These are phyloP conservation scores for Scheffersomyces spartinae DNA, from an alignment of 805 yeast genomes.

Conservation along the genomic window DNA sequence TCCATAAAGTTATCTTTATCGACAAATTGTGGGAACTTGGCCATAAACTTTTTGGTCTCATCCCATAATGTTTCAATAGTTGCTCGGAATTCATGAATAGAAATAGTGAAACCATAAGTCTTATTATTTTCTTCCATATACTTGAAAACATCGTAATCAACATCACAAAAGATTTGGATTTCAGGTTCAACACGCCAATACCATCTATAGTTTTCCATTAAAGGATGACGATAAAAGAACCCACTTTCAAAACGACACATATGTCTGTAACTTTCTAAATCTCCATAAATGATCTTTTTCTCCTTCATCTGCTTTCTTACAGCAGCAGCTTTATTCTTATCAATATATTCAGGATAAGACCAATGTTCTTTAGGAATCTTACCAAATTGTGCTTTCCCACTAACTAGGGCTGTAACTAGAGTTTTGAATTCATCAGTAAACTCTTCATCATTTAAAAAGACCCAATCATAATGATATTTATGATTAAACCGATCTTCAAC, in stretches of 20 bases:
- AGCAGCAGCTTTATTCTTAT: slow-evolving; percentile 14
- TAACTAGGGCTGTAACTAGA: slow-evolving; percentile 7
- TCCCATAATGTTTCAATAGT: slow-evolving; percentile 14
- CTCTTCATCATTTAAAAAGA: slow-evolving; percentile 13
- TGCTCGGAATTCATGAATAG: slow-evolving; percentile 10
- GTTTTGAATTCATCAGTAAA: slow-evolving; percentile 12
- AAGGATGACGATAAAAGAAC: slow-evolving; percentile 9
- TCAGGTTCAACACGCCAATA: slow-evolving; percentile 17
- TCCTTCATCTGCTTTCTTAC: slow-evolving; percentile 13
- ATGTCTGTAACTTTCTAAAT: slow-evolving; percentile 9
- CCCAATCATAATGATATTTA: slow-evolving; percentile 14
- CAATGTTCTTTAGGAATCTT: slow-evolving; percentile 11
- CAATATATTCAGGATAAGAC: slow-evolving; percentile 11
- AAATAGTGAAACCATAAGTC: slow-evolving; percentile 13
- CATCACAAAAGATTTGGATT: slow-evolving; percentile 12
- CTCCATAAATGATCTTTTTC: slow-evolving; percentile 18
- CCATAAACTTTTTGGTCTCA: slow-evolving; percentile 7
- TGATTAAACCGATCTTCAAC: slow-evolving; percentile 14
- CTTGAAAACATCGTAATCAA: slow-evolving; percentile 14
- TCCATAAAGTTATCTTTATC: slow-evolving; percentile 8
- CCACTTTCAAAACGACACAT: slow-evolving; percentile 12
- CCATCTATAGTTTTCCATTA: slow-evolving; percentile 13
- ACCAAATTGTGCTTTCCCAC: slow-evolving; percentile 10
- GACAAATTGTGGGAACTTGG: slow-evolving; percentile 3
- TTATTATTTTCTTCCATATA: slow-evolving; percentile 12